Percentiles rank a stretch among this genome's conserved stretches.
Evolutionary conservation across 805 yeast genomes (phyloP).

Genomic region (Nadsonia fulvescens): DNA sequence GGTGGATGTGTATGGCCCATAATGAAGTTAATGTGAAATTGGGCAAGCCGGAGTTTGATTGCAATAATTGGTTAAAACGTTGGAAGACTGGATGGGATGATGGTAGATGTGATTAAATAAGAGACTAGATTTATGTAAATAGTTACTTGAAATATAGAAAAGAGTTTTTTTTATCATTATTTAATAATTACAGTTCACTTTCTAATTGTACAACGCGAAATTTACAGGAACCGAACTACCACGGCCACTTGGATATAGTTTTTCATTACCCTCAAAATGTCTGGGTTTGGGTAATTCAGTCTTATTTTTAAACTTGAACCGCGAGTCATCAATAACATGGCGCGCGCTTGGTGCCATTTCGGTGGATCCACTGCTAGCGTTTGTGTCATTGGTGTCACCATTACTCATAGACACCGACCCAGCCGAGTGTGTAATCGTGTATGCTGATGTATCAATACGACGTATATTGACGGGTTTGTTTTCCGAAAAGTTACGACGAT

Average conservation of each 20-base stretch:
- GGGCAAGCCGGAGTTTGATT: conserved; percentile 75
- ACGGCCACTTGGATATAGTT: conserved; percentile 87
- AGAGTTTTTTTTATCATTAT: not conserved
- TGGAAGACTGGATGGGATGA: conserved; percentile 93
- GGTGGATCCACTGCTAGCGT: conserved; percentile 3
- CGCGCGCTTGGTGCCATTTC: conserved; percentile 4
- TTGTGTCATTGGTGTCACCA: conserved; percentile 9
- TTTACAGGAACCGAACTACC: conserved; percentile 83
- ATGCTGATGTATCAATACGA: conserved; percentile 45
- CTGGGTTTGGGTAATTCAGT: conserved; percentile 77
- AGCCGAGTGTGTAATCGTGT: conserved; percentile 33
- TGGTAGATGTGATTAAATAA: conserved; percentile 23
- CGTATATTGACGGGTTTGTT: conserved; percentile 25
- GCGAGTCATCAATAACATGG: conserved; percentile 46
- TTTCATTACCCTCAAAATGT: conserved; percentile 46
- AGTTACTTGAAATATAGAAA: conserved; percentile 1
- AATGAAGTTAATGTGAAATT: conserved; percentile 77
- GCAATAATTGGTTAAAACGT: conserved; percentile 77
- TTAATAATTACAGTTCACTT: not conserved
- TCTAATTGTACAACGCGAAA: conserved; percentile 22
- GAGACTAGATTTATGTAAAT: conserved; percentile 10
- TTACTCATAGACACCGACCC: conserved; percentile 11
- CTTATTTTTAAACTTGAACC: conserved; percentile 53
- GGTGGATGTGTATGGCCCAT: conserved; percentile 91
- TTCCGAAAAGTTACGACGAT: conserved; percentile 2